phyloP scores from a whole-genome alignment of 805 yeast genomes.

The Starmerella potacharoeniae region DNA sequence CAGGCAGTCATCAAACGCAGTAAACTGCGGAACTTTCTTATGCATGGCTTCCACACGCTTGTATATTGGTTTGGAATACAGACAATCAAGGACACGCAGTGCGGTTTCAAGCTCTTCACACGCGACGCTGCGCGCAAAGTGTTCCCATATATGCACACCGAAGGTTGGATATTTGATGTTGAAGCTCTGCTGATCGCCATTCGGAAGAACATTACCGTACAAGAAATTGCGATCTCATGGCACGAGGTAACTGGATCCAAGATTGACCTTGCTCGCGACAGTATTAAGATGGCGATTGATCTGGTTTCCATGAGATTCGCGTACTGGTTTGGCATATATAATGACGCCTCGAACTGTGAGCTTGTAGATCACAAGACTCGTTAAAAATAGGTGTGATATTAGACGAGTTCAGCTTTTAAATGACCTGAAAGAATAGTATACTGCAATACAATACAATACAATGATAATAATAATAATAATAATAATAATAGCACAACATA shows the following conservation, averaged over 20 bases:
- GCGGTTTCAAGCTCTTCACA: conserved; percentile 91
- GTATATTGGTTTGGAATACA: conserved; percentile 84
- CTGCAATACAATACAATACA: neutral
- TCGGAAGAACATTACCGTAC: conserved; percentile 52
- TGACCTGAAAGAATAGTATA: neutral
- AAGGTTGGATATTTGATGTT: conserved; percentile 97
- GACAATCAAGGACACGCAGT: conserved; percentile 82
- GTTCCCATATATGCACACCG: conserved; percentile 88
- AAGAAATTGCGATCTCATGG: conserved; percentile 86
- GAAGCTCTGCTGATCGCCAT: conserved; percentile 76
- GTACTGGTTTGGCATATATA: conserved; percentile 70
- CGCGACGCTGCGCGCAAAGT: conserved; percentile 50
- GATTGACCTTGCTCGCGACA: conserved; percentile 82
- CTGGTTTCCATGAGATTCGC: conserved; percentile 83
- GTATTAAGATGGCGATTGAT: conserved; percentile 87
- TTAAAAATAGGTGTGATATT: too few relatives aligned
- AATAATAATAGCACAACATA: neutral
- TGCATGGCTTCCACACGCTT: conserved; percentile 82
- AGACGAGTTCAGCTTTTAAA: neutral
- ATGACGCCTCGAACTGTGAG: neutral
- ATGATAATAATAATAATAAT: neutral
- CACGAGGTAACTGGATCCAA: conserved; percentile 95
- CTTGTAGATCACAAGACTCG: neutral
- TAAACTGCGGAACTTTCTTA: conserved; percentile 73
- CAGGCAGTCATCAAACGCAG: conserved; percentile 95